Percentiles rank a stretch among this genome's conserved stretches.
These are phyloP conservation scores for Penicillium sp. DNA, from an alignment of 2,329 filamentous ascomycete genomes.

Conservation along the genomic window DNA sequence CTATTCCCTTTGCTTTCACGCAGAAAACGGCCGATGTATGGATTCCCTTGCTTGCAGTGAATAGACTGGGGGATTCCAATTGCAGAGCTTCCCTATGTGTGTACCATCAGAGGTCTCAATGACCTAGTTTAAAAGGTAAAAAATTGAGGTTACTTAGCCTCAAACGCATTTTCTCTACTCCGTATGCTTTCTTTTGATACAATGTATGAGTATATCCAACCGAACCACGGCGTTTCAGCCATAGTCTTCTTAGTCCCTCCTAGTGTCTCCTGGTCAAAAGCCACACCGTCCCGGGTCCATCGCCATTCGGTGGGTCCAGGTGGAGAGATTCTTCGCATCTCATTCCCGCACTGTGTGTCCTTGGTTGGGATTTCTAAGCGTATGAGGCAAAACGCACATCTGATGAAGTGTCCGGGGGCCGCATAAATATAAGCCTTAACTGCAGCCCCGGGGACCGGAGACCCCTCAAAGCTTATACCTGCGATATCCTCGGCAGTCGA, in stretches of 20 bases:
- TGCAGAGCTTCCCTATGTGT: constrained; percentile 7
- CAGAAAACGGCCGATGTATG: constrained; percentile 7
- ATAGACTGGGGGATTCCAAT: neutral
- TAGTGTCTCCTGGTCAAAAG: too few relatives aligned
- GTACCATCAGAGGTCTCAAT: constrained; percentile 14
- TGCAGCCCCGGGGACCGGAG: neutral
- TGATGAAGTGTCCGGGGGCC: too few relatives aligned
- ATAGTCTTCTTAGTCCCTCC: too few relatives aligned
- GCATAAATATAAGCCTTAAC: neutral
- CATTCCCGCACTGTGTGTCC: too few relatives aligned
- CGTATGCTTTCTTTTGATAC: too few relatives aligned
- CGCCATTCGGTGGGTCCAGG: too few relatives aligned
- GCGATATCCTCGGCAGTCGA: neutral
- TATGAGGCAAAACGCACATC: too few relatives aligned
- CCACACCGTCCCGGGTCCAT: too few relatives aligned
- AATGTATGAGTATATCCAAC: too few relatives aligned
- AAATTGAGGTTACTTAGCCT: constrained; percentile 21
- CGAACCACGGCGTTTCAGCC: too few relatives aligned
- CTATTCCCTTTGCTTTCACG: constrained; percentile 11
- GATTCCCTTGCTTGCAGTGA: constrained; percentile 1
- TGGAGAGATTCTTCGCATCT: too few relatives aligned
- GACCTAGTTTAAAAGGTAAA: constrained; percentile 23
- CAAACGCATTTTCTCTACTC: neutral
- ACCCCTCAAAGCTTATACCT: neutral
- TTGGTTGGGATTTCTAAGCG: too few relatives aligned